Conservation (phyloP, 257 asterid genomes). For the Mitragyna speciosa region DNA sequence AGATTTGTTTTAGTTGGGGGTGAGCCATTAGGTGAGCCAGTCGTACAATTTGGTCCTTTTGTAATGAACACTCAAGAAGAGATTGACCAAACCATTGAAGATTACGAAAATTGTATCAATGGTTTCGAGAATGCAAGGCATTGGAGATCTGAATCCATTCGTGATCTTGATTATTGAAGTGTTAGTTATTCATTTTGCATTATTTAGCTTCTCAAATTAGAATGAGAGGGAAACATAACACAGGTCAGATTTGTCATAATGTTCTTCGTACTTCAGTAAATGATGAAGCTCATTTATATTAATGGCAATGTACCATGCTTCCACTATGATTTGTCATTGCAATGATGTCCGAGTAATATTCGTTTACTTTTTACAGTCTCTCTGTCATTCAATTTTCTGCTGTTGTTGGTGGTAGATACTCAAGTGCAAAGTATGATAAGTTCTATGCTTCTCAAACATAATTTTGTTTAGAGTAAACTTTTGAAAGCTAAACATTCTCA, state of each 20-base stretch:
- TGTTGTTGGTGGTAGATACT: background rate
- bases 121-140: slow-evolving; percentile 84
- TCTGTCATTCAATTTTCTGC: background rate
- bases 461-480: background rate
- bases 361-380: background rate
- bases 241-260: slow-evolving; percentile 9
- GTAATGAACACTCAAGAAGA: slow-evolving; percentile 82
- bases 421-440: too few relatives aligned
- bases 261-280: slow-evolving; percentile 1
- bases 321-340: background rate
- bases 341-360: background rate
- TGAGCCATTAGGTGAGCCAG: slow-evolving; percentile 78
- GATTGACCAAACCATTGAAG: slow-evolving; percentile 71
- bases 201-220: background rate
- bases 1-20: slow-evolving; percentile 77
- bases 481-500: background rate
- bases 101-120: slow-evolving; percentile 61
- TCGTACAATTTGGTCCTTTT: slow-evolving; percentile 83
- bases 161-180: slow-evolving; percentile 34
- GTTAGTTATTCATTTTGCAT: background rate
- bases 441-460: background rate
- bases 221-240: slow-evolving; percentile 8
- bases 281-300: background rate
- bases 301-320: slow-evolving; percentile 11
- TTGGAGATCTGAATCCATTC: slow-evolving; percentile 68